A percentile compares a stretch with the other conserved stretches of the same genome.
Conservation (phyloP, 495 filamentous ascomycete species). For the Neurospora sp. region DNA sequence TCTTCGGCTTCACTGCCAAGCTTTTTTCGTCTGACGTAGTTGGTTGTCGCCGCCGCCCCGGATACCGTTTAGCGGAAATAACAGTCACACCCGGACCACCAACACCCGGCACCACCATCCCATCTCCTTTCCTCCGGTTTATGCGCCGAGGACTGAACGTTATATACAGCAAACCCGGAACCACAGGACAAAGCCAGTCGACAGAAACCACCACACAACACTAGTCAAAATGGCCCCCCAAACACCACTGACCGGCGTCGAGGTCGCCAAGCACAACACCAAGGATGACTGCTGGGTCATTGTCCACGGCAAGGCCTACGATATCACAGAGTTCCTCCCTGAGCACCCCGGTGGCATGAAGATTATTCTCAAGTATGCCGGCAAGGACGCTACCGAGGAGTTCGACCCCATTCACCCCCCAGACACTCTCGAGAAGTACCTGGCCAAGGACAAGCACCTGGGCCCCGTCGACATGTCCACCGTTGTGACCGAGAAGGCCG, state of each 20-base stretch:
- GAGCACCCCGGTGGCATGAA: slow-evolving; percentile 69
- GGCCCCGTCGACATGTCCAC: slow-evolving; percentile 85
- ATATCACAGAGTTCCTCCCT: slow-evolving; percentile 66
- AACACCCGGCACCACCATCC: not conserved
- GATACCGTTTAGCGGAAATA: not conserved
- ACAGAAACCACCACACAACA: not conserved
- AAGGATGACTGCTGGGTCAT: slow-evolving; percentile 71
- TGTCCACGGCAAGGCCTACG: slow-evolving; percentile 63
- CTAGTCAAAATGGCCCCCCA: slow-evolving; percentile 19
- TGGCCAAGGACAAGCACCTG: slow-evolving; percentile 79
- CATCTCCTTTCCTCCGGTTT: not conserved
- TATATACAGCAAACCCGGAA: not conserved
- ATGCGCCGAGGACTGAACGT: not conserved
- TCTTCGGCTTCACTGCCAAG: not conserved
- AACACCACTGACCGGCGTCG: slow-evolving; percentile 42
- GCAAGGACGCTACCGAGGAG: slow-evolving; percentile 76
- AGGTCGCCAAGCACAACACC: slow-evolving; percentile 58
- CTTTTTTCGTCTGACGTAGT: not conserved
- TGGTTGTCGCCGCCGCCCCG: not conserved
- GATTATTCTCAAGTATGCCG: slow-evolving; percentile 75
- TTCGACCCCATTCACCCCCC: slow-evolving; percentile 75
- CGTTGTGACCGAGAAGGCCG: slow-evolving; percentile 61
- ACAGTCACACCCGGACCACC: not conserved
- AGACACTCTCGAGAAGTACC: slow-evolving; percentile 70
- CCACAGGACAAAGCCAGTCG: not conserved